A percentile compares a stretch with the other conserved stretches of the same genome.
Evolutionary conservation across 1,284 basidiomycete species (phyloP).

Genomic region (Microbotryomycetes sp.): DNA sequence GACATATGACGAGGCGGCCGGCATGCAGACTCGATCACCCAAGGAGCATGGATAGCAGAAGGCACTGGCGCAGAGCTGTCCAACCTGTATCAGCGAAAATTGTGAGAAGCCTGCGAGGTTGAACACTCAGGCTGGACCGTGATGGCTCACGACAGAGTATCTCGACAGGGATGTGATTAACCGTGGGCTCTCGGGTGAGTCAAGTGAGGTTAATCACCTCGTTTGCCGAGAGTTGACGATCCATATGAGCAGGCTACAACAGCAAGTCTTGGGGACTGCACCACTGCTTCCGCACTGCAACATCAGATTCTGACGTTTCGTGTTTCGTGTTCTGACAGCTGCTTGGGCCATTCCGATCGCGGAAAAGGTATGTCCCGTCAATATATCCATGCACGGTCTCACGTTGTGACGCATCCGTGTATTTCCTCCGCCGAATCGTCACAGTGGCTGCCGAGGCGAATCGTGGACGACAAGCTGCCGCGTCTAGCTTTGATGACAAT

Average conservation of each 20-base stretch:
- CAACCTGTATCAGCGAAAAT: slow-evolving; percentile 29
- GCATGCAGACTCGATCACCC: slow-evolving; percentile 32
- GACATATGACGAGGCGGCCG: too few relatives aligned
- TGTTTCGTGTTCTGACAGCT: not conserved
- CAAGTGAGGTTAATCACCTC: not conserved
- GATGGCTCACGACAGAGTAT: not conserved
- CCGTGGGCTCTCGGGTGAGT: slow-evolving; percentile 27
- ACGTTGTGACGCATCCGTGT: not conserved
- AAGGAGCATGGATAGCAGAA: slow-evolving; percentile 18
- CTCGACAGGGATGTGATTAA: slow-evolving; percentile 29
- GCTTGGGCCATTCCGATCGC: slow-evolving; percentile 62
- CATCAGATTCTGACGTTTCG: not conserved
- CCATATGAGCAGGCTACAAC: not conserved
- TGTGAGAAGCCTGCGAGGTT: slow-evolving; percentile 12
- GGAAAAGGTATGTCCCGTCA: slow-evolving; percentile 53
- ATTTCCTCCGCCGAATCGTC: not conserved
- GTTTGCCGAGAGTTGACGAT: not conserved
- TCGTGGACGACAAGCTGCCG: slow-evolving; percentile 52
- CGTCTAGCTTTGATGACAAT: slow-evolving; percentile 61
- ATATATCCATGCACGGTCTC: too few relatives aligned
- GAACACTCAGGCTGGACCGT: not conserved
- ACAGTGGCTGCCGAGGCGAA: slow-evolving; percentile 53
- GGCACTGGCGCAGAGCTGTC: slow-evolving; percentile 28
- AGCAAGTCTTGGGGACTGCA: not conserved
- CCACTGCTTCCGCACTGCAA: too few relatives aligned